Evolutionary conservation across 495 filamentous ascomycete genomes (phyloP).

Genomic region (Venustampulla echinocandica): DNA sequence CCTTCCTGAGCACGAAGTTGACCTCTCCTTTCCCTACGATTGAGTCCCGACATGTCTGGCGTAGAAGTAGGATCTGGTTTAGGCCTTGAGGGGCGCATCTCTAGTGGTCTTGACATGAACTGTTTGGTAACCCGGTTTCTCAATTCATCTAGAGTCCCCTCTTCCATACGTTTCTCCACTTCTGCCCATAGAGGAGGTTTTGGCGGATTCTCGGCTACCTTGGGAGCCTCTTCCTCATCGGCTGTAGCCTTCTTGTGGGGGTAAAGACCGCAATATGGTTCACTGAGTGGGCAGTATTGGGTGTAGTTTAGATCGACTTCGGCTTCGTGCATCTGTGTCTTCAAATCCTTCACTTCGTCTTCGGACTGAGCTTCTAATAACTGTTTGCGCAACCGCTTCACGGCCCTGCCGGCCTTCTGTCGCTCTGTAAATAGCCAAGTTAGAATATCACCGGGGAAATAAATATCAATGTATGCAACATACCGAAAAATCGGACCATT

Average conservation of each 20-base stretch:
- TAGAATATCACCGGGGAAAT: neutral
- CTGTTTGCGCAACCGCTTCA: conserved; percentile 53
- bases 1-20: conserved; percentile 1
- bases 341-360: conserved; percentile 40
- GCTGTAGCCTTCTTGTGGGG: conserved; percentile 34
- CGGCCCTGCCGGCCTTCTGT: conserved; percentile 68
- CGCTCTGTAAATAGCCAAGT: conserved; percentile 46
- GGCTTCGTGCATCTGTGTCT: conserved; percentile 54
- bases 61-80: conserved; percentile 1
- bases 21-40: conserved; percentile 17
- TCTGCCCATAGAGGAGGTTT: conserved; percentile 53
- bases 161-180: conserved; percentile 60
- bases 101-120: neutral
- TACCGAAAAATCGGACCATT: conserved; percentile 87
- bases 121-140: conserved; percentile 37
- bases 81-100: conserved; percentile 7
- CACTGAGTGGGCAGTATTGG: conserved; percentile 67
- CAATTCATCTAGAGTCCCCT: conserved; percentile 48
- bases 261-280: conserved; percentile 75
- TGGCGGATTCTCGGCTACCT: conserved; percentile 5
- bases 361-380: conserved; percentile 38
- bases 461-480: conserved; percentile 11
- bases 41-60: conserved; percentile 17
- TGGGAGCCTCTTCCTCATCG: conserved; percentile 20
- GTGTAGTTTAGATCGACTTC: conserved; percentile 83